Evolutionary conservation across 805 yeast species (phyloP), one percentile per base, ranked within the genome.

Genomic region (Saturnispora sanitii): DNA sequence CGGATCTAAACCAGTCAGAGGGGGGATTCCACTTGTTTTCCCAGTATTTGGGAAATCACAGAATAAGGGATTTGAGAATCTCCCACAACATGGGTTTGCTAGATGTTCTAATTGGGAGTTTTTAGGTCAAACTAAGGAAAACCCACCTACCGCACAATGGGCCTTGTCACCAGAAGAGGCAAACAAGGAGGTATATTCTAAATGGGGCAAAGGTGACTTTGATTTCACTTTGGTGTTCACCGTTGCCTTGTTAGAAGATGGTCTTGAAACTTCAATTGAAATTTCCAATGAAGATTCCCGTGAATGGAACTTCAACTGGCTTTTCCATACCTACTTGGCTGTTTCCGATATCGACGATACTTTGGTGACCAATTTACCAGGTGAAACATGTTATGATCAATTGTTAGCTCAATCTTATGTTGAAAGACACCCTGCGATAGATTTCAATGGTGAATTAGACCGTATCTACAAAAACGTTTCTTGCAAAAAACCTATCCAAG

Each of bases 41-140:
- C 98, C 98, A 2, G 84, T 81, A 2, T 83, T 83, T 54, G 97
- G 98, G 45, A 87, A 78, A 48, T 66, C 69, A 12, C 67, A 69
- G 25, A 68, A 72, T 6, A 70, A 66, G 42, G 82, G 83, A 3
- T 75, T 87, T 30, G 68, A 66, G 38, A 59, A 71, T 27, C 71
- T 92, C 48, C 96, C 96, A 16, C 97, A 92, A 65, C 98, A 92
- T 58, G 98, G 98, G 2, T 83, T 92, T 65, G 98, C 95, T 16
- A 73, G 98, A 61, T 81, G 75, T 60, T 79, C 90, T 12, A 65
- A 70, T 2, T 92, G 98, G 98, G 96, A 92, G 60, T 84, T 88
- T 52, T 68, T 92, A 46, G 98, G 98, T 29, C 90, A 86, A 62
- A 75, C 81, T 16, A 68, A 70, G 27, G 78, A 71, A 40, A 61